phyloP scores from a whole-genome alignment of 495 filamentous ascomycete species.

The Parachaetomium inaequale region DNA sequence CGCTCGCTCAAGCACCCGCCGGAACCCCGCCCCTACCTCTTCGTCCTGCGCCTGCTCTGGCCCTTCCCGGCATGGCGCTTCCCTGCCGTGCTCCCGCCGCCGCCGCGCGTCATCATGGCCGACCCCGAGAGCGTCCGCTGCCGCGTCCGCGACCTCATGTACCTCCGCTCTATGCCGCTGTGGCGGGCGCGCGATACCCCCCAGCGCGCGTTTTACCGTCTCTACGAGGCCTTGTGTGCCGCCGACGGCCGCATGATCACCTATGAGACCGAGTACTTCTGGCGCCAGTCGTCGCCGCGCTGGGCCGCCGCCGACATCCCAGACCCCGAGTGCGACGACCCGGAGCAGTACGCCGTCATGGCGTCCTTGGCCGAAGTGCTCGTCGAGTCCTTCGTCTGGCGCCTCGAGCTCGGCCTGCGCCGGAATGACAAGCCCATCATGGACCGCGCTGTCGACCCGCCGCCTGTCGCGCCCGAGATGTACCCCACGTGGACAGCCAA shows the following conservation, averaged over 20 bases:
- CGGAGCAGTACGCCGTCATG: conserved; percentile 10
- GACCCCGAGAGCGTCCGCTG: not conserved
- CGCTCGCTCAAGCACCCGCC: conserved; percentile 10
- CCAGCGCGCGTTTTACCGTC: not conserved
- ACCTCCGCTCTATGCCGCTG: conserved; percentile 13
- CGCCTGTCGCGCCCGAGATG: not conserved
- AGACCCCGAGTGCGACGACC: conserved; percentile 6
- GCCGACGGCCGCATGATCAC: conserved; percentile 13
- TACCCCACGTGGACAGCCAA: not conserved
- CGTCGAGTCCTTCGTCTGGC: conserved; percentile 3
- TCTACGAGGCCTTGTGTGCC: conserved; percentile 11
- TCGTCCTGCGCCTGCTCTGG: conserved; percentile 7
- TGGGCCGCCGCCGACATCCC: conserved; percentile 7
- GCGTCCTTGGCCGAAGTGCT: conserved; percentile 2
- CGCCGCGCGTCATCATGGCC: conserved; percentile 8
- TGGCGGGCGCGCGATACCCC: conserved; percentile 10
- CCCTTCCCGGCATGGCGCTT: conserved; percentile 6
- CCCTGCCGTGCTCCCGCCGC: conserved; percentile 7
- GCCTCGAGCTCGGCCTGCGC: conserved; percentile 7
- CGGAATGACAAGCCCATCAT: not conserved
- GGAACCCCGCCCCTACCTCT: conserved; percentile 3
- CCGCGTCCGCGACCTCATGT: conserved; percentile 9
- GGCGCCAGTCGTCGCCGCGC: not conserved
- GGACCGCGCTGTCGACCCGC: not conserved
- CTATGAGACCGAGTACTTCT: conserved; percentile 14